These are phyloP conservation scores for Penicillium palitans DNA, from an alignment of 2,329 filamentous ascomycete genomes.

Conservation along the genomic window DNA sequence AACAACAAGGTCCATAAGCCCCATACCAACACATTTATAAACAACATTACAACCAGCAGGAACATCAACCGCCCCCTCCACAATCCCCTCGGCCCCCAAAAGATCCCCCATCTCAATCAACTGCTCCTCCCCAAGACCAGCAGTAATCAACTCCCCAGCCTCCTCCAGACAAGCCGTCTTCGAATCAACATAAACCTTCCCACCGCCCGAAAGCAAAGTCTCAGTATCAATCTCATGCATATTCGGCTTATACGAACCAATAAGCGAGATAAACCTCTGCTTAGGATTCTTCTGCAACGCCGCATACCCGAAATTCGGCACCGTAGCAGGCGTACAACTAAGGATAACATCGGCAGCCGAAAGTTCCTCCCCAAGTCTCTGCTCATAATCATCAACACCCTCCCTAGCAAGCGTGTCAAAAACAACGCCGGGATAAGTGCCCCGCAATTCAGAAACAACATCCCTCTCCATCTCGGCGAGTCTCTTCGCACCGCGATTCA, in stretches of 20 bases:
- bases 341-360: constrained; percentile 48
- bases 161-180: constrained; percentile 48
- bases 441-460: constrained; percentile 36
- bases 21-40: constrained; percentile 55
- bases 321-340: constrained; percentile 50
- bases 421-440: constrained; percentile 39
- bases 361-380: constrained; percentile 32
- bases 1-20: constrained; percentile 52
- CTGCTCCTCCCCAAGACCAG: constrained; percentile 38
- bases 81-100: constrained; percentile 18
- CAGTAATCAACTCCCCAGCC: constrained; percentile 49
- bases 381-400: constrained; percentile 55
- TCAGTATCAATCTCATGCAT: constrained; percentile 53
- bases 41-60: constrained; percentile 44
- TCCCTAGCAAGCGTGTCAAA: constrained; percentile 57
- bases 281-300: constrained; percentile 40
- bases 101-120: constrained; percentile 48
- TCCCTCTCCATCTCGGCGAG: constrained; percentile 49
- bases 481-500: constrained; percentile 67
- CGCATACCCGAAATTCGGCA: constrained; percentile 44
- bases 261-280: constrained; percentile 51
- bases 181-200: constrained; percentile 67
- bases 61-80: constrained; percentile 24
- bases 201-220: constrained; percentile 56
- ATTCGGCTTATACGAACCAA: constrained; percentile 57